phyloP scores from a whole-genome alignment of 2,329 filamentous ascomycete species.

The Sporothrix mexicana region DNA sequence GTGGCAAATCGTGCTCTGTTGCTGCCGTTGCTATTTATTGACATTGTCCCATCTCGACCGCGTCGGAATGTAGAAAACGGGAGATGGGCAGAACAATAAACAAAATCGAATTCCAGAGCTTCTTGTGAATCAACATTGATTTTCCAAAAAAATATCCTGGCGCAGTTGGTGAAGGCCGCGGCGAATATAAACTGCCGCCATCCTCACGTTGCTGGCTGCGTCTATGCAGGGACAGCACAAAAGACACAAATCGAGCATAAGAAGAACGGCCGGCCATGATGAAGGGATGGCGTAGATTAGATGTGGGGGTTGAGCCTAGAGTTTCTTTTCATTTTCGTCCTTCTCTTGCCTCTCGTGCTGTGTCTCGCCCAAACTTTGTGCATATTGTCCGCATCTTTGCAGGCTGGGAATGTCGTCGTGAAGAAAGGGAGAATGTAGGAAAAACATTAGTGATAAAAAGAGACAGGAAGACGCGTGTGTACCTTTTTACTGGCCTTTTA shows the following conservation, averaged over 20 bases:
- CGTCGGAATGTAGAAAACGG: slow-evolving; percentile 17
- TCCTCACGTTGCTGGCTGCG: neutral
- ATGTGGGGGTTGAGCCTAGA: slow-evolving; percentile 19
- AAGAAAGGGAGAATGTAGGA: slow-evolving; percentile 15
- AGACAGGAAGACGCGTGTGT: neutral
- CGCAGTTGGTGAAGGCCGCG: neutral
- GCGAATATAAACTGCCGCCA: neutral
- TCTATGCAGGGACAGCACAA: slow-evolving; percentile 6
- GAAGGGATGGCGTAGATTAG: slow-evolving; percentile 30
- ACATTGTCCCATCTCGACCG: neutral
- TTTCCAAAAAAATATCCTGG: neutral
- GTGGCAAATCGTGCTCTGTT: neutral
- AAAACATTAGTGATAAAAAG: neutral
- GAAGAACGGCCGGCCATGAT: neutral
- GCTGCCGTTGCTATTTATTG: neutral
- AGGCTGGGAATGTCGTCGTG: slow-evolving; percentile 9
- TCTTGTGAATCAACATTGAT: neutral
- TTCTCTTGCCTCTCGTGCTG: slow-evolving; percentile 1
- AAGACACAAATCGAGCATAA: neutral
- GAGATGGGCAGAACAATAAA: slow-evolving; percentile 15
- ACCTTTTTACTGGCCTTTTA: slow-evolving; percentile 4
- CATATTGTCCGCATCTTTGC: neutral
- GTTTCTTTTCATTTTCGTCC: neutral
- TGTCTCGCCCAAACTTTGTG: slow-evolving; percentile 1
- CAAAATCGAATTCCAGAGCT: slow-evolving; percentile 4